These are phyloP conservation scores for Pichia sp. DNA, from an alignment of 1,139 yeast species.

Conservation along the genomic window DNA sequence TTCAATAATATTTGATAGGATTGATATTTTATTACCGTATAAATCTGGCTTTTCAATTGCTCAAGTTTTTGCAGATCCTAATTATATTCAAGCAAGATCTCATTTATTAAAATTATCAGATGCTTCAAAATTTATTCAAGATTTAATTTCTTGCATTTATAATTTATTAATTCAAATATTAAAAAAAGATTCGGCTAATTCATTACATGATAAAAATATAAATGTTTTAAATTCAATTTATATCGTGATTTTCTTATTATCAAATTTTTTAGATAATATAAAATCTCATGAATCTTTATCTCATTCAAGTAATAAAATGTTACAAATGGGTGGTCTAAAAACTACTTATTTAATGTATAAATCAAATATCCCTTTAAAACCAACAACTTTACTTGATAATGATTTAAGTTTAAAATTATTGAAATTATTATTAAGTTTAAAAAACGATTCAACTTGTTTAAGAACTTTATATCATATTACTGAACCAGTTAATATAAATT, in stretches of 20 bases:
- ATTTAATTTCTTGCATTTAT: conserved; percentile 12
- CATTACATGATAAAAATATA: conserved; percentile 5
- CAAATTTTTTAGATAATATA: conserved; percentile 7
- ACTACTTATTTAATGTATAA: conserved; percentile 5
- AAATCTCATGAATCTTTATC: conserved; percentile 8
- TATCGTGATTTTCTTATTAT: conserved; percentile 7
- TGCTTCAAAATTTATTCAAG: conserved; percentile 3
- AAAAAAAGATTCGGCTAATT: conserved; percentile 1
- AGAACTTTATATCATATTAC: conserved; percentile 8
- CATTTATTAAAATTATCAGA: conserved; percentile 22
- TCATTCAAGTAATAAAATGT: conserved; percentile 4
- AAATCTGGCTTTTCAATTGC: conserved; percentile 26
- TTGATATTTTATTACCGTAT: conserved; percentile 26
- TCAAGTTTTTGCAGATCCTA: conserved; percentile 27
- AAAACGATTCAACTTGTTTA: conserved; percentile 9
- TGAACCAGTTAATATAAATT: neutral
- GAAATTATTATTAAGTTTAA: conserved; percentile 6
- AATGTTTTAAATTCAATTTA: conserved; percentile 12
- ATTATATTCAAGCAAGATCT: conserved; percentile 21
- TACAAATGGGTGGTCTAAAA: conserved; percentile 10
- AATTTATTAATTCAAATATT: conserved; percentile 13
- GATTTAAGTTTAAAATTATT: conserved; percentile 5
- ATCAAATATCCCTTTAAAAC: conserved; percentile 5
- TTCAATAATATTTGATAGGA: conserved; percentile 24
- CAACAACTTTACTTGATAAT: conserved; percentile 2